Base-by-base conservation (phyloP, 768 basidiomycete species). In the Dendrothele bispora region DNA sequence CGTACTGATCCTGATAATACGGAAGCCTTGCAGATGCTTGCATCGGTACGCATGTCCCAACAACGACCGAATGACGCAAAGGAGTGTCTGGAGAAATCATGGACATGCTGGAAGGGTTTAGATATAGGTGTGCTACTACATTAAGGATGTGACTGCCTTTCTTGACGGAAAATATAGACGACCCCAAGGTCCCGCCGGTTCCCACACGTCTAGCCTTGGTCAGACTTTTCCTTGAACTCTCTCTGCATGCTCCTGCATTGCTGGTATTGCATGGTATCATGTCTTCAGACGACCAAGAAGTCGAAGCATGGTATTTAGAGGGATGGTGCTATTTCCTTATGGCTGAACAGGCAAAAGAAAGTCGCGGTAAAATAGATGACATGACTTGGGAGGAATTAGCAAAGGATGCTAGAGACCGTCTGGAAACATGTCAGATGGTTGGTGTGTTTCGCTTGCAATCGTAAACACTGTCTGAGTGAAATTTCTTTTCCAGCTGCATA, bases 221-320 rank as follows among this genome's bases (percentile, higher is more conserved):
- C n/a, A 88, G 87, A 61, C 67, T 92, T 0, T 85, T 94, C 60
- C 74, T 95, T 20, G 93, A 97, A 63, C 72, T 94, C 17, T 66
- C 72, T 3, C 69, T 87, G 4, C 88, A 81, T 61, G 71, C 83
- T 1, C 82, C 84, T 21, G 92, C 92, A 1, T 67, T 95, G 5
- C 65, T 84, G 10, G 82, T 94, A 12, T 66, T 95, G 22, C 82
- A 89, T 36, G 88, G 86, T 11, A 75, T 94, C 8, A 83, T 94
- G 66, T 78, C 85, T 8, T 67, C 83, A 0, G 91, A 95, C 63
- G 89, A 93, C 54, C 78, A 90, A 59, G 86, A 91, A 44, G 84
- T 93, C 11, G 92, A 95, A 56, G 93, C 86, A 1, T 95, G 93
- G 85, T 95, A 95, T 61, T 79, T 95, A 24, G 92, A 95, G 65